Evolutionary conservation across 2,329 filamentous ascomycete species (phyloP).

Genomic region (Phialophora expanda): DNA sequence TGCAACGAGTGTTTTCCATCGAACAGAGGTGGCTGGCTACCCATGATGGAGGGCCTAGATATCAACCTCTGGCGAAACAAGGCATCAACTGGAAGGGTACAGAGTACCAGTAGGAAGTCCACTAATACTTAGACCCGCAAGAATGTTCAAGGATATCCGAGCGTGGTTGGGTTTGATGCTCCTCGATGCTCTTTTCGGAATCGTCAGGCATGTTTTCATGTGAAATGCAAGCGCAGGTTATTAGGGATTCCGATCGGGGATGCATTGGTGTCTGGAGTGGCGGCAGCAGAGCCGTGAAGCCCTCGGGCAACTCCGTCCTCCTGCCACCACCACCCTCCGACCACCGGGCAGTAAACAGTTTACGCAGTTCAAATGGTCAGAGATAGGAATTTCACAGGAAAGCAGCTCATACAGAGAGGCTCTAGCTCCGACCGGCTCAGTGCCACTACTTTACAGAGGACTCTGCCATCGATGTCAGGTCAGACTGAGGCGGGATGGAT

Average conservation of each 20-base stretch:
- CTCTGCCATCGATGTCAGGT: not conserved
- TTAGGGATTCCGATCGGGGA: not conserved
- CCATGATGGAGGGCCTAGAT: constrained; percentile 7
- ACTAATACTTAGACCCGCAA: not conserved
- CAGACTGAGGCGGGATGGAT: not conserved
- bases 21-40: not conserved
- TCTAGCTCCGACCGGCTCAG: not conserved
- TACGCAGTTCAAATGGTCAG: not conserved
- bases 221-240: not conserved
- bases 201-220: not conserved
- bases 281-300: not conserved
- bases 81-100: not conserved
- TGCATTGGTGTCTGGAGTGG: not conserved
- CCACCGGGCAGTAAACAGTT: not conserved
- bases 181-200: not conserved
- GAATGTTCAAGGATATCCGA: not conserved
- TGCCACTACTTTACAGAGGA: not conserved
- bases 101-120: not conserved
- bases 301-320: constrained; percentile 1
- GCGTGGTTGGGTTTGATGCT: not conserved
- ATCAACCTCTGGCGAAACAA: not conserved
- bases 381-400: not conserved
- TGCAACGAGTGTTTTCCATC: constrained; percentile 6
- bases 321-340: not conserved
- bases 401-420: not conserved